Evolutionary conservation across 2,329 filamentous ascomycete genomes (phyloP), one percentile per base, ranked within the genome.

Genomic region (Neopestalotiopsis clavispora): DNA sequence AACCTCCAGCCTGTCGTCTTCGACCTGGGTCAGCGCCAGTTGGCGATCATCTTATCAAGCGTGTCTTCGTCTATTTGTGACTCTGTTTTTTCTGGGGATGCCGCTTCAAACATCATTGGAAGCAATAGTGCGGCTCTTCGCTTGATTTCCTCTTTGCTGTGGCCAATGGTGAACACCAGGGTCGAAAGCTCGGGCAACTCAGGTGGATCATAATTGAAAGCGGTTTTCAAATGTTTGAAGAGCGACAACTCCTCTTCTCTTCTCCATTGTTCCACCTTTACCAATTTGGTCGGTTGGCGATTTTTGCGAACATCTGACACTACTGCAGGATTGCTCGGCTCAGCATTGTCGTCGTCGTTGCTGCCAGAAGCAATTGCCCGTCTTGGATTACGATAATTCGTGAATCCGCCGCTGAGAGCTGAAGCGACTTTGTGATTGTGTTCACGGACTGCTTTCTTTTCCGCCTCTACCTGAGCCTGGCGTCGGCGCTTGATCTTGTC

Each of bases 161-260:
- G 72, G 70, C 68, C 73, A 73, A 70, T 74, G 69, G 20, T 76
- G 42, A 32, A 74, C 71, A 69, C 69, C 72, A 75, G 49, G 23
- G 65, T 61, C 17, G 71, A 63, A 7, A 78, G 23, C 52, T 76
- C 68, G 4, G 72, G 72, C 10, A 75, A 63, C 17, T 68, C 10
- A 9, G 76, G 76, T 4, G 65, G 56, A 14, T 67, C n/a, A 34
- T 60, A 14, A 4, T 59, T n/a, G 58, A 72, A 77, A 5, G 75
- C 72, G 6, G 70, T 65, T 64, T 76, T 74, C 56, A 78, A 72
- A 32, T 72, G 69, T 62, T 69, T 69, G 56, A 75, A 74, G 28
- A 78, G 73, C 28, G 70, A 69, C 13, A 30, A 69, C 61, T 73
- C 71, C 67, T 77, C 76, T 65, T 77, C 76, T 14, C 63, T n/a